Evolutionary conservation across 345 rosid genomes (phyloP), one percentile per base, ranked within the genome.

Genomic region (Acer yangbiense): DNA sequence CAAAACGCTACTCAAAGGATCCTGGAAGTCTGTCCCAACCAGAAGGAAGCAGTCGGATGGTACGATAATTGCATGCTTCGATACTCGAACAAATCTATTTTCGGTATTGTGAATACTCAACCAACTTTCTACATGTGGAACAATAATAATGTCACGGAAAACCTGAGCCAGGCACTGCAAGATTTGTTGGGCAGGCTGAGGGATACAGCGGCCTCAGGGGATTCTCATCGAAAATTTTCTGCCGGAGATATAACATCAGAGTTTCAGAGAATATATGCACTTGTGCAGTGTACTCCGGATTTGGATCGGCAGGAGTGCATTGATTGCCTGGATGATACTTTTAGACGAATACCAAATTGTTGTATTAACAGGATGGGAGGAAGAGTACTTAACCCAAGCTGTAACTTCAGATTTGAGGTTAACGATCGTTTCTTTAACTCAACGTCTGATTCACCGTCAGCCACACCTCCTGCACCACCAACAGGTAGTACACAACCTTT

Each of bases 281-380:
- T 83, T 13, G 86, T 64, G 10, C 86, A 88, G 71, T 86, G 89
- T 77, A 82, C 85, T 10, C 89, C 88, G 6, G 88, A 84, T 71
- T 65, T 86, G 50, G 48, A 81, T 20, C 0, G 0, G 3, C 62
- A 0, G 48, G 11, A 32, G 25, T 75, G 78, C 50, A 10, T 17
- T 3, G 35, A 50, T 64, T 50, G 83, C 50, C 29, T 54, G 0
- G 17, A 10, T 14, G 11, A 0, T 0, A 66, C 0, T 3, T 32
- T 54, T 27, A 52, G 16, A 2, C 6, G 18, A 9, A 12, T 83
- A 20, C 83, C 72, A 14, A 7, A 1, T 55, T 73, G 74, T 21
- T 73, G 78, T 23, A 6, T 1, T 29, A 79, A 77, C 13, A 74
- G 25, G 69, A 9, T 0, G 44, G 83, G 77, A 20, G 83, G 77